Evolutionary conservation across 108 stramenopile genomes (phyloP), one percentile per base, ranked within the genome.

Genomic region (Fragilaria radians): DNA sequence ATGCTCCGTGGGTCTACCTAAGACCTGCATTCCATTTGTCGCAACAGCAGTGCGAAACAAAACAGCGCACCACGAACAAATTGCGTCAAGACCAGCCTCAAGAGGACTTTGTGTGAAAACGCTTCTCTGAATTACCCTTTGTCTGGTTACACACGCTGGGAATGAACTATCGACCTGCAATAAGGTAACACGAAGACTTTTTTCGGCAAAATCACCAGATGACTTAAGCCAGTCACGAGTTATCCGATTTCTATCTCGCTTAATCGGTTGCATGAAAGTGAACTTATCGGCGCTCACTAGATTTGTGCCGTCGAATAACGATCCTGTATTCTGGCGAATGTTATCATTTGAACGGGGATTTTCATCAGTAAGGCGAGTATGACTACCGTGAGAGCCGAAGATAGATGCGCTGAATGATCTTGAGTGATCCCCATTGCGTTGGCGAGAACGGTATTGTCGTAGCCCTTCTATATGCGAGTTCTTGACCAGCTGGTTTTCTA

Each of bases 31-130:
- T 21, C 91, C 91, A 56, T 86, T 85, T 31, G 86, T 89, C 18
- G 93, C 87, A 42, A 89, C 73, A 19, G 82, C 78, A 34, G 93
- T 91, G 36, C 89, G 73, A 59, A 89, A 94, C 11, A 94, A 78
- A 18, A 94, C 74, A 17, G 93, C 74, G 59, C 89, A 90, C 93
- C 93, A 94, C 22, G 81, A 86, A 62, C 89, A 86, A 9, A 91
- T 70, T 28, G 85, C 77, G 29, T 88, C 88, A 5, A 85, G 63
- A 11, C 85, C 83, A 42, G 88, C 87, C 61, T 91, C 87, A 14
- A 94, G 76, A 28, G 89, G 88, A 62, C 89, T 89, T 63, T 83
- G 82, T 1, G 76, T 80, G 70, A 78, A 86, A 7, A 91, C 89
- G 14, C 79, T 67, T 21, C 93, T 80, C 55, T 89, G 79, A 30